Conservation (phyloP, 768 basidiomycete genomes). For the Trametes coccinea region DNA sequence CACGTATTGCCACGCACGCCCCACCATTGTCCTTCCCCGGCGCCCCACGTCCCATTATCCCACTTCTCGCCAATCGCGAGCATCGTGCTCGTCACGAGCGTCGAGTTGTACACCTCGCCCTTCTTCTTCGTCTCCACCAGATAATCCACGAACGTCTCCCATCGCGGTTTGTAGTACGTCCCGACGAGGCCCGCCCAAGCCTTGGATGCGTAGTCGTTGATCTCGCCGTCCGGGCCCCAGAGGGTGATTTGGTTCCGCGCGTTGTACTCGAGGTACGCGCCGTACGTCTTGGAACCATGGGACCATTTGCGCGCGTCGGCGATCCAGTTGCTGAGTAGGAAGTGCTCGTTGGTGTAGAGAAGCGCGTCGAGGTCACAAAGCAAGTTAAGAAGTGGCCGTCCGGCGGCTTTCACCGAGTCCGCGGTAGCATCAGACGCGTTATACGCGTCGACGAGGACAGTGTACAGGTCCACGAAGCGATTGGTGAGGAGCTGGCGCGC, state of each 20-base stretch:
- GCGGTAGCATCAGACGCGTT: slow-evolving; percentile 27
- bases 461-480: slow-evolving; percentile 38
- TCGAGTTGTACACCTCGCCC: slow-evolving; percentile 34
- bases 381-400: slow-evolving; percentile 33
- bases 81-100: slow-evolving; percentile 28
- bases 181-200: slow-evolving; percentile 43
- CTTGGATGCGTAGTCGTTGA: slow-evolving; percentile 47
- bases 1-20: slow-evolving; percentile 28
- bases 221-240: slow-evolving; percentile 44
- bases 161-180: slow-evolving; percentile 38
- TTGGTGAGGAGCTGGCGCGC: slow-evolving; percentile 42
- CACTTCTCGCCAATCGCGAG: slow-evolving; percentile 38
- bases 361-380: slow-evolving; percentile 38
- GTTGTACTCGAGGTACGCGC: slow-evolving; percentile 38
- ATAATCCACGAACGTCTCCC: slow-evolving; percentile 38
- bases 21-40: slow-evolving; percentile 18
- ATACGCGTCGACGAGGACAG: slow-evolving; percentile 33
- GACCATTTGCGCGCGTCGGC: slow-evolving; percentile 35
- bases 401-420: slow-evolving; percentile 26
- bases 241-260: slow-evolving; percentile 46
- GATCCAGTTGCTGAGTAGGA: slow-evolving; percentile 40
- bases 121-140: slow-evolving; percentile 32
- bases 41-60: slow-evolving; percentile 29
- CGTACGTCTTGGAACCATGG: slow-evolving; percentile 33
- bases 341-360: slow-evolving; percentile 35